Conservation (phyloP, 768 basidiomycete genomes). For the Xerocomellus intermedius region DNA sequence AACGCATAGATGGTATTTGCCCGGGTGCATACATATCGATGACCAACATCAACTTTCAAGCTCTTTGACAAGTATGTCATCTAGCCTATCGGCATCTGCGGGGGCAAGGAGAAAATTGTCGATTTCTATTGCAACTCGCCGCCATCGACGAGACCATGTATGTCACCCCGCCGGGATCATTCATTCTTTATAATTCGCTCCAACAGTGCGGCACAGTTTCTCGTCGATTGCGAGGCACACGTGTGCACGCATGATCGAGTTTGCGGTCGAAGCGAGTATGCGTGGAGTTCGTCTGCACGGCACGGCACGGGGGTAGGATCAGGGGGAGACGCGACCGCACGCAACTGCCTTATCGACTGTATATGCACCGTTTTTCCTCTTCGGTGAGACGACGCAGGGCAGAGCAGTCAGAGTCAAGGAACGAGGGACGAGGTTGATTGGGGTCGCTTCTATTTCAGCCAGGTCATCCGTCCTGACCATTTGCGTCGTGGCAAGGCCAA, state of each 20-base stretch:
- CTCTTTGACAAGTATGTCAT: constrained; percentile 44
- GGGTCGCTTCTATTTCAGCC: no score
- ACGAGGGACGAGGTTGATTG: no score
- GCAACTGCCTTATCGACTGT: no score
- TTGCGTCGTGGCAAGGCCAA: no score
- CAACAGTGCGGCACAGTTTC: constrained; percentile 13
- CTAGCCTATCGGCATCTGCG: constrained; percentile 57
- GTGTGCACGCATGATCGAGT: background rate
- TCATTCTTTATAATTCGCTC: background rate
- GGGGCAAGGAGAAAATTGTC: constrained; percentile 50
- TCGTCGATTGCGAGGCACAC: constrained; percentile 8
- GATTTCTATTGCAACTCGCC: constrained; percentile 39
- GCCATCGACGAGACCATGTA: constrained; percentile 42
- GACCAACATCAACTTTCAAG: constrained; percentile 55
- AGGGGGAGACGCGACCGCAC: no score
- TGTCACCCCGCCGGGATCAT: constrained; percentile 8
- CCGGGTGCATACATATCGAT: constrained; percentile 54
- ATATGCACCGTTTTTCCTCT: no score
- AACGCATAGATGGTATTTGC: constrained; percentile 42
- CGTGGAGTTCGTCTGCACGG: no score
- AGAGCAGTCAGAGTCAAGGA: no score
- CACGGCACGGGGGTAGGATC: no score
- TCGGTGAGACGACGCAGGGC: no score
- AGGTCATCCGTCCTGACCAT: no score
- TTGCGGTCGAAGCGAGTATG: no score